phyloP scores from a whole-genome alignment of 108 stramenopile genomes.

The Seminavis robusta region DNA sequence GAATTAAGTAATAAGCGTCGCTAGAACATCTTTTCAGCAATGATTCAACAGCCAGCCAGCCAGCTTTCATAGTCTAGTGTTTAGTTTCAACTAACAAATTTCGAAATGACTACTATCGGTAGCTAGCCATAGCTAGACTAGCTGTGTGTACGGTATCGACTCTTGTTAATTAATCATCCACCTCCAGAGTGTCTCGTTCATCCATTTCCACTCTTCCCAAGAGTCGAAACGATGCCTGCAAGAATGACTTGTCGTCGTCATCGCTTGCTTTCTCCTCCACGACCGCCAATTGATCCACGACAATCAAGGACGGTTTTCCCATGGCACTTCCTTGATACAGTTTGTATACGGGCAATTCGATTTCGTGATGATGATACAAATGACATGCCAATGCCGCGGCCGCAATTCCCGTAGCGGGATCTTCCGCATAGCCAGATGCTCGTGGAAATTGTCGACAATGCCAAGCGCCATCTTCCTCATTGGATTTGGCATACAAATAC shows the following conservation, averaged over 20 bases:
- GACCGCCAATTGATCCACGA: too few relatives aligned
- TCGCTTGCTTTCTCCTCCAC: background rate
- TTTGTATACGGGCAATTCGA: slow-evolving; percentile 26
- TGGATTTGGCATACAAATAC: slow-evolving; percentile 39
- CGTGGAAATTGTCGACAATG: slow-evolving; percentile 11
- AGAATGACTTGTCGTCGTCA: too few relatives aligned
- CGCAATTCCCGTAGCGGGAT: slow-evolving; percentile 78
- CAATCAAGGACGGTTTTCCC: slow-evolving; percentile 50
- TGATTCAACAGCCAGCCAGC: too few relatives aligned
- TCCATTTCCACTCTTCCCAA: slow-evolving; percentile 31
- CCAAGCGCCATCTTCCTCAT: background rate
- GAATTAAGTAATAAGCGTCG: too few relatives aligned
- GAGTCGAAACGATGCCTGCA: slow-evolving; percentile 18
- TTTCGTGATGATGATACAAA: slow-evolving; percentile 1
- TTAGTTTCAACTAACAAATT: too few relatives aligned
- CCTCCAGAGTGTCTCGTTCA: slow-evolving; percentile 11
- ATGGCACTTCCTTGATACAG: slow-evolving; percentile 65
- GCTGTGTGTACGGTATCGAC: too few relatives aligned
- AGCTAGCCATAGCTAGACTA: too few relatives aligned
- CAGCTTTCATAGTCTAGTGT: too few relatives aligned
- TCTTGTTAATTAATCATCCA: too few relatives aligned
- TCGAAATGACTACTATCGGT: too few relatives aligned
- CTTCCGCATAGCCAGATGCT: slow-evolving; percentile 63
- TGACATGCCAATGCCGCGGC: slow-evolving; percentile 66
- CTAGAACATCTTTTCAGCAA: too few relatives aligned